Evolutionary conservation across 2,329 filamentous ascomycete genomes (phyloP), one percentile per base, ranked within the genome.

Genomic region (Talaromyces atroroseus): DNA sequence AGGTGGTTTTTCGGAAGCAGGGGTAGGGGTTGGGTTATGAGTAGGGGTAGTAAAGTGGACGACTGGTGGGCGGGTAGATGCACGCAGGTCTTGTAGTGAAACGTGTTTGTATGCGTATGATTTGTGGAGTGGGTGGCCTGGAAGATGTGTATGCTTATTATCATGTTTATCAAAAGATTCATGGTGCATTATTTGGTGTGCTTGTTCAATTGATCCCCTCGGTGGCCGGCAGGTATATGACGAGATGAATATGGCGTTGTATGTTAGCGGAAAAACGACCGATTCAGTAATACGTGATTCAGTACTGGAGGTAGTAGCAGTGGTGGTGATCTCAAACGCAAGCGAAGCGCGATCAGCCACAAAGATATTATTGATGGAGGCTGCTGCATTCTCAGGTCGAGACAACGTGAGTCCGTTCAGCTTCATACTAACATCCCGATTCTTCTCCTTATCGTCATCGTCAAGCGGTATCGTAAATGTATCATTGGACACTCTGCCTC

Each of bases 201-300:
- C 34, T 20, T 54, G 53, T 7, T 59, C 61, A 7, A 64, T 61
- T 47, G 67, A 65, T 3, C 73, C 73, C 6, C 65, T 61, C 2
- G 79, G 78, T 11, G 76, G 71, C 6, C 71, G 74, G 63, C 81
- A 84, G 18, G 78, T 79, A 63, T 79, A 79, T 1, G 80, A 79
- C 0, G 79, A 75, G 45, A 84, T 68, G 62, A 83, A 84, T 26
- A 78, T 74, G 14, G 80, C 74, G 57, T 82, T 79, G 64, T 80
- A 74, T 16, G 67, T 70, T 24, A 83, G 66, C 1, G 75, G 69
- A 29, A 78, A 68, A 11, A 66, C 62, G 12, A 73, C 60, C 16
- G 63, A 61, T 23, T 54, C 59, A 2, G 65, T 57, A 42, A 42
- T 49, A n/a, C n/a, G n/a, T n/a, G n/a, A n/a, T n/a, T n/a, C n/a